These are phyloP conservation scores for Kluyveromyces sp. DNA, from an alignment of 1,139 yeast genomes.

Conservation along the genomic window DNA sequence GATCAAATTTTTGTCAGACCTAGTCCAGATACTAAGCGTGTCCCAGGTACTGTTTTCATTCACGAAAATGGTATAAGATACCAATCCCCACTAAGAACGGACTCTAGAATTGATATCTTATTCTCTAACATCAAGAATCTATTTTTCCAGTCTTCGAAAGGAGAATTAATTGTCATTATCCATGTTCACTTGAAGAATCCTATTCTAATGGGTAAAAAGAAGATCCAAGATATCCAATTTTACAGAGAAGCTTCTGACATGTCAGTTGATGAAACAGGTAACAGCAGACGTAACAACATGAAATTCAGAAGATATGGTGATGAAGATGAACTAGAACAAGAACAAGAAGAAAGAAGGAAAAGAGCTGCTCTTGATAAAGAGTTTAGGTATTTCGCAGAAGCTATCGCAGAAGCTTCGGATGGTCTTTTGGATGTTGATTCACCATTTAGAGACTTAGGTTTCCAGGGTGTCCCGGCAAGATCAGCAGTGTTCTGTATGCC, in stretches of 20 bases:
- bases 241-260: constrained; percentile 96
- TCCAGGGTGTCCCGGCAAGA: constrained; percentile 95
- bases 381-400: constrained; percentile 81
- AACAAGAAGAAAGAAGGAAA: constrained; percentile 94
- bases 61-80: constrained; percentile 96
- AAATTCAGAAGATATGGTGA: constrained; percentile 90
- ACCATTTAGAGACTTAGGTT: constrained; percentile 93
- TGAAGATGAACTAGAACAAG: constrained; percentile 97
- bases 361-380: constrained; percentile 88
- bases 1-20: constrained; percentile 91
- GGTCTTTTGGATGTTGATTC: constrained; percentile 82
- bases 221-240: constrained; percentile 91
- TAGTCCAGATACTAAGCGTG: constrained; percentile 91
- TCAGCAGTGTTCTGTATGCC: constrained; percentile 95
- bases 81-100: constrained; percentile 73
- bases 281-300: constrained; percentile 49
- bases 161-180: constrained; percentile 84
- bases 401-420: constrained; percentile 78
- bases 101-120: constrained; percentile 79
- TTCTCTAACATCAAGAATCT: constrained; percentile 88
- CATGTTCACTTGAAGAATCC: constrained; percentile 92
- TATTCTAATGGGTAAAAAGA: constrained; percentile 90
- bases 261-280: constrained; percentile 96
- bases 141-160: constrained; percentile 93
- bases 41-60: constrained; percentile 83